A percentile compares a stretch with the other conserved stretches of the same genome.
These are phyloP conservation scores for Magnaporthiopsis incrustans DNA, from an alignment of 2,329 filamentous ascomycete species.

Conservation along the genomic window DNA sequence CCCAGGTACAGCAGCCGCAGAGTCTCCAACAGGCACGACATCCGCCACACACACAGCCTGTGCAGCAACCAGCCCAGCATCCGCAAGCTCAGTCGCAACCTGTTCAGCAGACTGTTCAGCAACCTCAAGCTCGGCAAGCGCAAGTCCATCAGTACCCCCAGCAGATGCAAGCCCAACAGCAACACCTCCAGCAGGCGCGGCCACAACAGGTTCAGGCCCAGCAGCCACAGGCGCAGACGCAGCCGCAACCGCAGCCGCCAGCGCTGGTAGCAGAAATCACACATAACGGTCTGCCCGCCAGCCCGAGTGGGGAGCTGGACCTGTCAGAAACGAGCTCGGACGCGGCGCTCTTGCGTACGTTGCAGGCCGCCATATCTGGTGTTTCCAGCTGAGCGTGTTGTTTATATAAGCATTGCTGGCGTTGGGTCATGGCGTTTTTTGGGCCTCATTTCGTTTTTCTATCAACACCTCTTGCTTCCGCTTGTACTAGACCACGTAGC, in stretches of 20 bases:
- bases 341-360: slow-evolving; percentile 6
- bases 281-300: slow-evolving; percentile 3
- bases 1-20: slow-evolving; percentile 10
- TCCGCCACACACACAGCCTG: slow-evolving; percentile 8
- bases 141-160: not conserved
- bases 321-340: not conserved
- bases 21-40: slow-evolving; percentile 8
- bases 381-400: not conserved
- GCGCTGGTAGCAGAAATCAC: not conserved
- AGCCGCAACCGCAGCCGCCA: slow-evolving; percentile 1
- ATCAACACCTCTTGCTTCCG: not conserved
- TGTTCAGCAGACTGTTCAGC: slow-evolving; percentile 11
- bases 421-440: not conserved
- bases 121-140: not conserved
- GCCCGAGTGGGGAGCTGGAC: not conserved
- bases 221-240: not conserved
- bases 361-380: slow-evolving; percentile 7
- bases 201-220: not conserved
- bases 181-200: not conserved
- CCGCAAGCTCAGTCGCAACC: slow-evolving; percentile 7
- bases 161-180: not conserved
- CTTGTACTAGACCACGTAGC: not conserved
- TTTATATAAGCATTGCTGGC: not conserved
- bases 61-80: slow-evolving; percentile 7
- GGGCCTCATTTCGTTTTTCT: not conserved